A percentile compares a stretch with the other conserved stretches of the same genome.
Evolutionary conservation across 2,329 filamentous ascomycete species (phyloP).

Genomic region (Proliferodiscus dingleyae): DNA sequence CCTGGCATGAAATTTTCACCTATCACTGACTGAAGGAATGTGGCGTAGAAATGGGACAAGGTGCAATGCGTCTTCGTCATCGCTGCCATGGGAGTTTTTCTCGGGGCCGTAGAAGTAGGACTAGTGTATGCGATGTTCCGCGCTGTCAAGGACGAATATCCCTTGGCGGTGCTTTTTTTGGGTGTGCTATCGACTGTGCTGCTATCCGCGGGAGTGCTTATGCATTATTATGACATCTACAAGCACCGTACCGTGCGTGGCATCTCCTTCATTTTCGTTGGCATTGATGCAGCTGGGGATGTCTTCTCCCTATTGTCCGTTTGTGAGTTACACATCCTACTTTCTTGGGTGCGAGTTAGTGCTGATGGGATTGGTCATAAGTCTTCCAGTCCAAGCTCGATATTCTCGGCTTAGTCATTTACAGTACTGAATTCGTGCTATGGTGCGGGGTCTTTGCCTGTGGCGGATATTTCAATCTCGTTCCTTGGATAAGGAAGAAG

Average conservation of each 20-base stretch:
- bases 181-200: conserved; percentile 59
- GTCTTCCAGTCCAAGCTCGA: conserved; percentile 56
- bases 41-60: conserved; percentile 46
- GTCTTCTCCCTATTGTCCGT: conserved; percentile 62
- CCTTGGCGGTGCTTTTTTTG: conserved; percentile 64
- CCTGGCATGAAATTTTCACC: not conserved
- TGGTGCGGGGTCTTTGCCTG: conserved; percentile 65
- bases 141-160: conserved; percentile 37
- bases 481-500: conserved; percentile 48
- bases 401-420: conserved; percentile 60
- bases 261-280: conserved; percentile 68
- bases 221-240: conserved; percentile 68
- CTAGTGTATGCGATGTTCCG: conserved; percentile 50
- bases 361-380: not conserved
- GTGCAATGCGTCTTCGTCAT: conserved; percentile 44
- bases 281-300: conserved; percentile 64
- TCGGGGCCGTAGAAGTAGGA: conserved; percentile 55
- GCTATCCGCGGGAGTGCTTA: conserved; percentile 59
- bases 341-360: not conserved
- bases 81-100: conserved; percentile 45
- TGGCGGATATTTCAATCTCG: conserved; percentile 59
- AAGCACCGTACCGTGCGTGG: conserved; percentile 60
- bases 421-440: conserved; percentile 58
- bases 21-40: not conserved
- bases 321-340: conserved; percentile 27